These are phyloP conservation scores for Alternaria metachromatica DNA, from an alignment of 2,329 filamentous ascomycete species.

Conservation along the genomic window DNA sequence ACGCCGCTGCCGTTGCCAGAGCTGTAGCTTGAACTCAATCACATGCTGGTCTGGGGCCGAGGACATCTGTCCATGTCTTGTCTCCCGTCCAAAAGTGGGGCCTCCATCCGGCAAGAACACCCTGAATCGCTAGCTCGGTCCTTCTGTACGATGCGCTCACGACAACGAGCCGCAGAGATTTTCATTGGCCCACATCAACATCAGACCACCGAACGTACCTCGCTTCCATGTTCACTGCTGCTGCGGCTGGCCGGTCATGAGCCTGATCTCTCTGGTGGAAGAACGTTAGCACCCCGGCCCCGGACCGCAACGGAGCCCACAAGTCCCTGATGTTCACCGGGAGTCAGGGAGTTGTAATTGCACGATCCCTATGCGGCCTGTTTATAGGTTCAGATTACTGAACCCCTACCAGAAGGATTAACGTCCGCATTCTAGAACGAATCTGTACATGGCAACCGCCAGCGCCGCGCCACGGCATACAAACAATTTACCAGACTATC, in stretches of 20 bases:
- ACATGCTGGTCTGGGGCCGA: neutral
- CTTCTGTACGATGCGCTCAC: neutral
- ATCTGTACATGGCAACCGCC: neutral
- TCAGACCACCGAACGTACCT: slow-evolving; percentile 1
- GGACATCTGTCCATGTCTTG: neutral
- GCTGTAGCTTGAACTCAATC: slow-evolving; percentile 6
- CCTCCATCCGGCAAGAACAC: neutral
- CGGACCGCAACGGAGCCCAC: neutral
- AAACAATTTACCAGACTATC: slow-evolving; percentile 5
- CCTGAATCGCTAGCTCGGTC: neutral
- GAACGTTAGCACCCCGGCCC: neutral
- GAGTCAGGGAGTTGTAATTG: neutral
- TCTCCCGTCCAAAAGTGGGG: slow-evolving; percentile 1
- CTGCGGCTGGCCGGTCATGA: neutral
- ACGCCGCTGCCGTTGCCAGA: slow-evolving; percentile 6
- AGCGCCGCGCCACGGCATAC: slow-evolving; percentile 8
- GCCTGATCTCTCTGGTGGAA: neutral
- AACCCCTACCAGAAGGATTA: neutral
- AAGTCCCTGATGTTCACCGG: slow-evolving; percentile 12
- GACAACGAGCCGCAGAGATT: neutral
- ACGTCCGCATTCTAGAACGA: slow-evolving; percentile 3
- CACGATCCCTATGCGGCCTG: neutral
- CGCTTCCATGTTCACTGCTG: neutral
- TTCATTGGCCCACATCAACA: neutral
- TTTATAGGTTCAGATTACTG: neutral